Evolutionary conservation across 2,329 filamentous ascomycete species (phyloP), one percentile per base, ranked within the genome.

Genomic region (Penicillium sp.): DNA sequence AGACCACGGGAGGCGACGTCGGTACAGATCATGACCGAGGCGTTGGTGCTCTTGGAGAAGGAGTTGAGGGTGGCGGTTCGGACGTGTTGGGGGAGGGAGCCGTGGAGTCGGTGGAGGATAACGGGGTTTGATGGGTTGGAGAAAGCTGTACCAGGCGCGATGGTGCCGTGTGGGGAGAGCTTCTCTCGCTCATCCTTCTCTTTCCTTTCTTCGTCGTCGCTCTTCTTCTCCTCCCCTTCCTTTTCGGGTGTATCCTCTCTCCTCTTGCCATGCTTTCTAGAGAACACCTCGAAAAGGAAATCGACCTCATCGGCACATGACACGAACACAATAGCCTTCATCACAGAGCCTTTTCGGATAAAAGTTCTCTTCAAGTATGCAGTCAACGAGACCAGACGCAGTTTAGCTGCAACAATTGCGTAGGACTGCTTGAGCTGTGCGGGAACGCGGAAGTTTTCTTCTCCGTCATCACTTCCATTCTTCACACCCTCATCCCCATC

Each of bases 221-320:
- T 39, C 4, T 58, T 45, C 50, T 64, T 60, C 39, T 67, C 64
- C 50, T 60, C 47, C 41, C 69, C 57, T 18, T 51, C 50, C 6
- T 58, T 51, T 2, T 61, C 48, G 38, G 26, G 36, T 33, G 56
- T 61, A 21, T 61, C 61, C 29, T 63, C 39, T 45, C 56, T 53
- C 53, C 66, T 48, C 54, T 57, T 48, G 13, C 61, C 57, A 16
- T 67, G 58, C 45, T 73, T 71, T 16, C 73, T 75, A 6, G 79
- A 86, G 52, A 99, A 83, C 3, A 96, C 76, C 55, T 95, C 88
- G 69, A 91, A 97, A 70, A 97, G 93, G 65, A 96, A 99, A 69
- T 99, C 91, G 53, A 97, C 94, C 1, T 90, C 94, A 70, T 99
- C 94, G 18, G 94, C 92, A 66, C 94, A 99, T 10, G 93, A 96